Percentiles rank a stretch among this genome's conserved stretches.
Evolutionary conservation across 1,139 yeast species (phyloP).

Genomic region (Blastobotrys malaysiensis): DNA sequence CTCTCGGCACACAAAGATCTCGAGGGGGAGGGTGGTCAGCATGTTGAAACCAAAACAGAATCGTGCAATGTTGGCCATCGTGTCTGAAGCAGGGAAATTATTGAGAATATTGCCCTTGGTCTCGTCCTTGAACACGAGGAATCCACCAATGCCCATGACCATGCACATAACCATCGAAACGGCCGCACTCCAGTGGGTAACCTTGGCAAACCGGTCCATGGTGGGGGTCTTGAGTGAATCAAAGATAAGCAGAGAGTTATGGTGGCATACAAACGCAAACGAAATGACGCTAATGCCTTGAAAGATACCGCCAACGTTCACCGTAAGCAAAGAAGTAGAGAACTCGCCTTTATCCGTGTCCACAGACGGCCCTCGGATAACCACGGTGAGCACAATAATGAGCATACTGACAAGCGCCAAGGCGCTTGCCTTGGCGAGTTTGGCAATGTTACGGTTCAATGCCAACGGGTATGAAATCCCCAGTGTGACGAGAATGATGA

Average conservation of each 20-base stretch:
- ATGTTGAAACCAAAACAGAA: conserved; percentile 90
- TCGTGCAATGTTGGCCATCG: conserved; percentile 70
- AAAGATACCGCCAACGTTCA: conserved; percentile 59
- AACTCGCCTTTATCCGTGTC: conserved; percentile 34
- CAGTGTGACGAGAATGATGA: conserved; percentile 64
- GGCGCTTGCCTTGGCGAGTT: conserved; percentile 82
- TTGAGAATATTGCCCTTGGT: conserved; percentile 86
- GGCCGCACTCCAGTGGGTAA: conserved; percentile 80
- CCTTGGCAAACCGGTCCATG: conserved; percentile 60
- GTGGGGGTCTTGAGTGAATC: conserved; percentile 77
- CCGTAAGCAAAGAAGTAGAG: conserved; percentile 44
- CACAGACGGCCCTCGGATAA: conserved; percentile 65
- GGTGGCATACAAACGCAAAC: conserved; percentile 93
- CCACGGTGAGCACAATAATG: conserved; percentile 67
- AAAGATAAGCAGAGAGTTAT: conserved; percentile 83
- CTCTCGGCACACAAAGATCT: conserved; percentile 83
- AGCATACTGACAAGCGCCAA: conserved; percentile 82
- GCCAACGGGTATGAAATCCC: conserved; percentile 81
- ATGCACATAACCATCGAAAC: conserved; percentile 78
- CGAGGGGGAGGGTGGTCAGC: conserved; percentile 90
- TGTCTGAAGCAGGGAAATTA: conserved; percentile 73
- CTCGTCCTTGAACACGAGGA: conserved; percentile 63
- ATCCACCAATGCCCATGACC: conserved; percentile 76
- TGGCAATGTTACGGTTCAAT: conserved; percentile 72
- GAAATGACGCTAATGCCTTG: conserved; percentile 91